phyloP scores from a whole-genome alignment of 768 basidiomycete species.

The Pleurotus ostreatus region DNA sequence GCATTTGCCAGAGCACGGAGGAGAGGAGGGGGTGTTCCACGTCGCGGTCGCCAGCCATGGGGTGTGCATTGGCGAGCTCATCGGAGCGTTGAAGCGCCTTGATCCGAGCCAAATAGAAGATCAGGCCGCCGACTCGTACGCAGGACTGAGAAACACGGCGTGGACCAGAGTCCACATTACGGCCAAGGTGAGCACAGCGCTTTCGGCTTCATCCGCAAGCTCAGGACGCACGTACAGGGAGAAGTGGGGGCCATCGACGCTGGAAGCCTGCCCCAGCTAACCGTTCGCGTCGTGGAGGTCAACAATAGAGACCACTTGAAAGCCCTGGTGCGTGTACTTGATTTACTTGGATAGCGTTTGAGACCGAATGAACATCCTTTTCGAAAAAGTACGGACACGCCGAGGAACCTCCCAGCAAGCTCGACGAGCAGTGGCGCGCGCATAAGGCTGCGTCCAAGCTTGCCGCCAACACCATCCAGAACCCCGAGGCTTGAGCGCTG shows the following conservation, averaged over 20 bases:
- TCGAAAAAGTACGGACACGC: constrained; percentile 7
- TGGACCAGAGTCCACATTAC: constrained; percentile 58
- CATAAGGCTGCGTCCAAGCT: background rate
- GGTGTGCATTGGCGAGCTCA: constrained; percentile 59
- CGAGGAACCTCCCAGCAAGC: constrained; percentile 13
- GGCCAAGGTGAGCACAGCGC: constrained; percentile 32
- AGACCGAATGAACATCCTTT: too few relatives aligned
- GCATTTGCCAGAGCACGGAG: constrained; percentile 39
- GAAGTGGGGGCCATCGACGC: background rate
- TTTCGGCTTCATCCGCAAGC: background rate
- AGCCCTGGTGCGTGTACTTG: background rate
- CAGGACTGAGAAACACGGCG: constrained; percentile 66
- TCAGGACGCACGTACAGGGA: background rate
- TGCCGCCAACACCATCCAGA: too few relatives aligned
- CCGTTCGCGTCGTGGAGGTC: constrained; percentile 1
- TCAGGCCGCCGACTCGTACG: constrained; percentile 19
- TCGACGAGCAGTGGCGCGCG: constrained; percentile 14
- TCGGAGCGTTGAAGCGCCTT: constrained; percentile 48
- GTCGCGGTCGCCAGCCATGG: constrained; percentile 75
- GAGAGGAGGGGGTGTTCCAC: constrained; percentile 39
- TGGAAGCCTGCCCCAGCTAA: background rate
- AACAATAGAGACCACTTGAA: constrained; percentile 3
- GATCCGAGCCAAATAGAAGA: constrained; percentile 42
- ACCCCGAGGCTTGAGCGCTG: too few relatives aligned
- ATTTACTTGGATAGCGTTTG: too few relatives aligned